phyloP scores from a whole-genome alignment of 192 early-diverging fungal genomes.

The Podochytrium sp. region DNA sequence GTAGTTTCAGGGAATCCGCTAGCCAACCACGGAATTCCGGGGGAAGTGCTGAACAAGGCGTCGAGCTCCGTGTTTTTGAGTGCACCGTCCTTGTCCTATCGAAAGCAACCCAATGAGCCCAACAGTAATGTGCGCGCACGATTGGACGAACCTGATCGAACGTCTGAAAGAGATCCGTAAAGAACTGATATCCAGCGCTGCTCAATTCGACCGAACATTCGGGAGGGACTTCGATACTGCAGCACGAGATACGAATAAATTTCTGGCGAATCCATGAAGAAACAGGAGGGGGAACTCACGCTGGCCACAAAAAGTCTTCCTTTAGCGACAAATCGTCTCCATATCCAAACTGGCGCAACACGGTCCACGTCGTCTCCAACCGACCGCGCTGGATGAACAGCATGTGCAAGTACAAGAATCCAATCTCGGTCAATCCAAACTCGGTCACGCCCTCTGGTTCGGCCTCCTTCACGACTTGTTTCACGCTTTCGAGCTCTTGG shows the following conservation, averaged over 20 bases:
- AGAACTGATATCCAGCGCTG: constrained; percentile 91
- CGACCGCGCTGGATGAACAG: constrained; percentile 97
- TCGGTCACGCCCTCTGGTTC: constrained; percentile 86
- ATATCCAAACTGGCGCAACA: constrained; percentile 94
- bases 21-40: constrained; percentile 92
- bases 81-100: constrained; percentile 93
- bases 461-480: constrained; percentile 89
- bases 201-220: constrained; percentile 96
- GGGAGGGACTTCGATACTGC: constrained; percentile 81
- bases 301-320: constrained; percentile 89
- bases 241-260: neutral
- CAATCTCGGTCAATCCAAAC: constrained; percentile 85
- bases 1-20: constrained; percentile 88
- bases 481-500: constrained; percentile 95
- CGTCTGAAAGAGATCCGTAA: constrained; percentile 90
- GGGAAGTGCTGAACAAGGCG: constrained; percentile 84
- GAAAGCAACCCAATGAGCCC: neutral
- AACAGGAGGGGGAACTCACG: constrained; percentile 33
- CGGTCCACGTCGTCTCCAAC: constrained; percentile 98
- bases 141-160: constrained; percentile 76
- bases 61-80: constrained; percentile 83
- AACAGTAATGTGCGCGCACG: neutral
- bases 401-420: constrained; percentile 93
- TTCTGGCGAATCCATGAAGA: neutral
- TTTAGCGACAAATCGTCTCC: constrained; percentile 91